Evolutionary conservation across 2,329 filamentous ascomycete genomes (phyloP), one percentile per base, ranked within the genome.

Genomic region (Thielaviopsis cerberus): DNA sequence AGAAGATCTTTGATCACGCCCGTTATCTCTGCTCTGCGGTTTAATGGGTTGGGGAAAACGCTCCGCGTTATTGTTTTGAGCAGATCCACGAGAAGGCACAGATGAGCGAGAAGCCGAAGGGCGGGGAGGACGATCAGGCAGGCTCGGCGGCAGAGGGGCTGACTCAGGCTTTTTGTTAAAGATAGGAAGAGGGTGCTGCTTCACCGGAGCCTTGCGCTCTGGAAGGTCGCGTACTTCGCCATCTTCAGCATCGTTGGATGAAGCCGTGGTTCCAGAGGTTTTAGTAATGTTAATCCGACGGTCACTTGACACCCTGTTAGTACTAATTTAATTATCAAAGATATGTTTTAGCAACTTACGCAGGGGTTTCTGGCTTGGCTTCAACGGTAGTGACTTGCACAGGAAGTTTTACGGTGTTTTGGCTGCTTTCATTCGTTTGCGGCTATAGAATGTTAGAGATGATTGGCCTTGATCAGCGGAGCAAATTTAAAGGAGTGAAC

Each of bases 321-420:
- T 17, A 13, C 26, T 17, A 4, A n/a, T 37, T 50, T 58, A 45
- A 57, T 45, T 27, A 65, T 64, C 30, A 25, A 5, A 11, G 20
- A 26, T 45, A 64, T 58, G 63, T 57, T 34, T 22, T n/a, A 54
- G 24, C 27, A 59, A 64, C 61, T 66, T 66, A 62, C 45, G 24
- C 15, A 53, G 64, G 64, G 60, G 69, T 73, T 73, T 69, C 69
- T 59, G 83, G 80, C 64, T 80, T 83, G 68, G 87, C 88, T 34
- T 85, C 79, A 11, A 75, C 67, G 10, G 83, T 85, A 17, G 73
- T 77, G 17, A 83, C 67, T 20, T 80, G 79, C 17, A 83, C 74
- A 62, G 69, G 72, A 34, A 78, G 67, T 25, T 64, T 50, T 6
- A 64, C 60, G 11, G 20, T 22, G 4, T 54, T 45, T 7, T 52